These are phyloP conservation scores for Heterobasidion parviporum DNA, from an alignment of 1,284 basidiomycete genomes.

Conservation along the genomic window DNA sequence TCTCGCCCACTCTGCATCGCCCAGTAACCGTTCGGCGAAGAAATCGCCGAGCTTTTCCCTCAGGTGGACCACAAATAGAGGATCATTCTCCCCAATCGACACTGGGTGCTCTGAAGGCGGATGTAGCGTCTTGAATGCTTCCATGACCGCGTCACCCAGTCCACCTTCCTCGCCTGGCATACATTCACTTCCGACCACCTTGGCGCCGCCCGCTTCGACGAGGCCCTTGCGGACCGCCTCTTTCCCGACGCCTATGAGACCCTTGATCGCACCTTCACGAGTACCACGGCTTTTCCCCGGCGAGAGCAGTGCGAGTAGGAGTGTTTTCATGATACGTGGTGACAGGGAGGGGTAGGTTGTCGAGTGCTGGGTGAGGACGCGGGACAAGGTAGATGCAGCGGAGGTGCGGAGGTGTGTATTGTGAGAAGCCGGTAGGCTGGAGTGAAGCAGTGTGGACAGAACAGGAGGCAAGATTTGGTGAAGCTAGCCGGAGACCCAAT, in stretches of 20 bases:
- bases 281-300: slow-evolving; percentile 66
- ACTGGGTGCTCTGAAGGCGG: slow-evolving; percentile 48
- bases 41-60: slow-evolving; percentile 49
- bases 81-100: slow-evolving; percentile 31
- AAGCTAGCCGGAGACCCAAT: slow-evolving; percentile 39
- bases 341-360: slow-evolving; percentile 81
- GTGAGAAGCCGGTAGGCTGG: slow-evolving; percentile 59
- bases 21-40: slow-evolving; percentile 47
- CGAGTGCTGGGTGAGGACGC: slow-evolving; percentile 69
- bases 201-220: slow-evolving; percentile 68
- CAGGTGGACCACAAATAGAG: slow-evolving; percentile 34
- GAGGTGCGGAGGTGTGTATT: slow-evolving; percentile 60
- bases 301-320: slow-evolving; percentile 79
- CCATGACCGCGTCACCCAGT: slow-evolving; percentile 50
- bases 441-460: slow-evolving; percentile 85
- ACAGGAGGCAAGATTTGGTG: slow-evolving; percentile 94
- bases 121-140: slow-evolving; percentile 50
- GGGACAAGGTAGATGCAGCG: slow-evolving; percentile 78
- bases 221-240: slow-evolving; percentile 77
- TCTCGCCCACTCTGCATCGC: slow-evolving; percentile 53
- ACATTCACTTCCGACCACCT: slow-evolving; percentile 60
- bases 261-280: slow-evolving; percentile 80
- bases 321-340: slow-evolving; percentile 87
- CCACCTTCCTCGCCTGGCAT: slow-evolving; percentile 30
- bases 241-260: slow-evolving; percentile 75